Evolutionary conservation across 2,329 filamentous ascomycete genomes (phyloP), one percentile per base, ranked within the genome.

Genomic region (Gnomoniopsis smithogilvyi): DNA sequence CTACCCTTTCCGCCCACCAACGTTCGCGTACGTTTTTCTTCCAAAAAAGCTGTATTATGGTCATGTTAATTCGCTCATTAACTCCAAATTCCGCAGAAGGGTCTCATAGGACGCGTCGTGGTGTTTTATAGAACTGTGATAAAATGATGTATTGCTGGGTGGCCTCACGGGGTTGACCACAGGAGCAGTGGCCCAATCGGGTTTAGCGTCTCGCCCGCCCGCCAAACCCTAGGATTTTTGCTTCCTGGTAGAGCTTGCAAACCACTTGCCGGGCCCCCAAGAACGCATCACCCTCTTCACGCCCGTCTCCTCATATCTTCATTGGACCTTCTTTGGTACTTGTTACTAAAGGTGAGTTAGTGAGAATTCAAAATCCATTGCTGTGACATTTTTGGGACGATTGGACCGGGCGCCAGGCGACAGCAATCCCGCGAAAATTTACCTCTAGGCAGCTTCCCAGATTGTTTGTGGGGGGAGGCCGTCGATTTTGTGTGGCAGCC

Each of bases 181-280:
- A 26, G 14, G 14, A 15, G n/a, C 22, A 26, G 46, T 47, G 73
- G 72, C 74, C 70, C 74, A 76, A 77, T 74, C 59, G 38, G 63
- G 70, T 49, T 70, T 75, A 76, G 73, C 71, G 60, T 24, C 68
- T 62, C 59, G 65, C 63, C 66, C 67, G 66, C 66, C 68, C 72
- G 72, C 71, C 73, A 76, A 78, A 74, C 75, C 75, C 75, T 77
- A 77, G 57, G 52, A 58, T 60, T 43, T 62, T 62, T 62, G 57
- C 54, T 41, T 33, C 52, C 47, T 26, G 52, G 26, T 47, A 62
- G 60, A 62, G 60, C 60, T 62, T 52, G 52, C 54, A 38, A 52
- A 41, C 56, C 50, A 30, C 57, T 53, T 43, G 54, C 56, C 43
- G 54, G 56, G 54, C 49, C 46, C 36, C 19, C 36, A 62, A 34